Evolutionary conservation across 257 asterid genomes (phyloP), one percentile per base, ranked within the genome.

Genomic region (Fraxinus cuspidata): DNA sequence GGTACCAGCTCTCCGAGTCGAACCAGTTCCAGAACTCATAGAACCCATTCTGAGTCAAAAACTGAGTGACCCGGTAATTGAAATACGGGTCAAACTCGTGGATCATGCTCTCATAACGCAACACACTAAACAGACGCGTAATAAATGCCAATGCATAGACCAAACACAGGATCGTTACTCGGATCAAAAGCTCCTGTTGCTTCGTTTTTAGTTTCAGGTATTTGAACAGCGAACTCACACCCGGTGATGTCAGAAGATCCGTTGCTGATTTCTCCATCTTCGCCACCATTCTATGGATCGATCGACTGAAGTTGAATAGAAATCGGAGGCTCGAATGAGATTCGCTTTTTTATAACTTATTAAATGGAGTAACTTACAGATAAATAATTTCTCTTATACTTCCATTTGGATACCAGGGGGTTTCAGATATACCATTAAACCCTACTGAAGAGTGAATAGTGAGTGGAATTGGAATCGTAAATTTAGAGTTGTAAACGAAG

Each of bases 11-110:
- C 90, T 96, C 98, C 4, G 89, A 92, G 79, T 96, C 99, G 65
- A 96, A 96, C 99, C 99, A 96, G 86, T 96, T 96, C 98, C 98
- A 96, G 77, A 95, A 95, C 81, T 93, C 98, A 47, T 96, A 90
- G 78, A 92, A 93, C 2, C 97, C 98, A 31, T 93, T 90, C 78
- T 81, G 81, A 37, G 96, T 93, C 90, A 96, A 47, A 74, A 60
- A 96, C 80, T 92, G 94, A 11, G 99, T 96, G 27, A 94, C 96
- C 40, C 99, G 91, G 85, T 96, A 96, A 81, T 96, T 96, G 90
- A 96, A 96, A 82, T 96, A 96, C 2, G 99, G 99, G 87, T 95
- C 99, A 77, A 95, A 95, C 92, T 95, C 99, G 83, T 95, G 99
- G 94, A 95, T 96, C 99, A 96, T 96, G 75, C 98, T 93, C 92